Percentiles rank a stretch among this genome's conserved stretches.
Evolutionary conservation across 192 early-diverging fungal species (phyloP).

Genomic region (Podochytrium sp.): DNA sequence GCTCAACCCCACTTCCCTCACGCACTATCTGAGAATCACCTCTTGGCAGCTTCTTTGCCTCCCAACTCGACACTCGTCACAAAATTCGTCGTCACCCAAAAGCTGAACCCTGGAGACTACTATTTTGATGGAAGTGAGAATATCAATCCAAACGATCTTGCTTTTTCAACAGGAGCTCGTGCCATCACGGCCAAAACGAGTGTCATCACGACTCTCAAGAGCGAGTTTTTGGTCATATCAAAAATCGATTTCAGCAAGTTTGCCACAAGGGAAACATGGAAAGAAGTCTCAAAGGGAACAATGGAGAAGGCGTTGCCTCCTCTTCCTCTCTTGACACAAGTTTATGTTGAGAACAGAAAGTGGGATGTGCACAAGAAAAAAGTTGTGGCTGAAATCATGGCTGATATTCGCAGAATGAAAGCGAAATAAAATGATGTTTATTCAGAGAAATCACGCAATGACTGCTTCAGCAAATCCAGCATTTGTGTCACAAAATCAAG

Average conservation of each 20-base stretch:
- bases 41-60: neutral
- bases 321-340: constrained; percentile 7
- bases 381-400: constrained; percentile 26
- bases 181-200: constrained; percentile 6
- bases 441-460: too few relatives aligned
- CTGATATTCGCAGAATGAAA: constrained; percentile 5
- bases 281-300: constrained; percentile 9
- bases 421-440: too few relatives aligned
- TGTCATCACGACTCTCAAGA: constrained; percentile 30
- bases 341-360: constrained; percentile 27
- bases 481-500: too few relatives aligned
- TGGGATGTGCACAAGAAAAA: constrained; percentile 37
- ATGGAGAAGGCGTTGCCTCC: constrained; percentile 19
- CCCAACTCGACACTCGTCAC: constrained; percentile 15
- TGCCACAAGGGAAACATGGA: constrained; percentile 36
- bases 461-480: too few relatives aligned
- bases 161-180: neutral
- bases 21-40: neutral
- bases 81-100: constrained; percentile 39
- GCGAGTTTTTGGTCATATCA: constrained; percentile 32
- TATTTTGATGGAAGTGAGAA: constrained; percentile 35
- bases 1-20: too few relatives aligned
- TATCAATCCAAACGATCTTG: constrained; percentile 3
- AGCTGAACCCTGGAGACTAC: constrained; percentile 35
- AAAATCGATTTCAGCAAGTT: constrained; percentile 46